These are phyloP conservation scores for Usnea hakonensis DNA, from an alignment of 495 filamentous ascomycete species.

Conservation along the genomic window DNA sequence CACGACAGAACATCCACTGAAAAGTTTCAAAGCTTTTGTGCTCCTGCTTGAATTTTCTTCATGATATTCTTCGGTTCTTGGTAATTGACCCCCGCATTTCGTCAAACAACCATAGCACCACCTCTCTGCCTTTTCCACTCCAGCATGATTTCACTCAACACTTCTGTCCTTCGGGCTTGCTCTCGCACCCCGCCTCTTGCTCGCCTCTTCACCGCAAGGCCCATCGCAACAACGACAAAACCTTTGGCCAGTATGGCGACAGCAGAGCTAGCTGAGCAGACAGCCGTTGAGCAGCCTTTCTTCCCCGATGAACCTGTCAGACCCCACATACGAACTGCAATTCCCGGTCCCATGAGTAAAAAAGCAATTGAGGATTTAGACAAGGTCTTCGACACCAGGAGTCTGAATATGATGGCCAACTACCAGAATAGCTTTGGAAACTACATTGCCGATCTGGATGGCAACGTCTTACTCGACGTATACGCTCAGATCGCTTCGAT, in stretches of 20 bases:
- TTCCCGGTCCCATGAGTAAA: conserved; percentile 75
- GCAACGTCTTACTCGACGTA: conserved; percentile 54
- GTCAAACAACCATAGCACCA: not conserved
- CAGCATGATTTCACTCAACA: conserved; percentile 27
- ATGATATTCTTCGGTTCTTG: no score
- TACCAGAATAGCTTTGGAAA: conserved; percentile 49
- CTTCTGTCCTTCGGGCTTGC: conserved; percentile 39
- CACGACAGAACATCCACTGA: not conserved
- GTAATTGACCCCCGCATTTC: not conserved
- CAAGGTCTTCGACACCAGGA: conserved; percentile 87
- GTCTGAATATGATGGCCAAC: conserved; percentile 68
- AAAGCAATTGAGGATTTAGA: conserved; percentile 64
- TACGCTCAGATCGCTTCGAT: conserved; percentile 86
- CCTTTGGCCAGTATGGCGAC: conserved; percentile 28
- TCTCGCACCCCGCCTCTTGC: conserved; percentile 35
- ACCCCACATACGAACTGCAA: conserved; percentile 65
- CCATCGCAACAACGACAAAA: conserved; percentile 37
- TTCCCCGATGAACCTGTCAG: conserved; percentile 67
- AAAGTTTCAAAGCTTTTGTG: no score
- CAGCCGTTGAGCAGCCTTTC: conserved; percentile 41
- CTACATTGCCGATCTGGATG: conserved; percentile 84
- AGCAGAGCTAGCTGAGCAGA: conserved; percentile 9
- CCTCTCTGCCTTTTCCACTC: not conserved
- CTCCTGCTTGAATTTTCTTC: no score
- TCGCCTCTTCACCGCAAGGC: conserved; percentile 27